Conservation (phyloP, 257 asterid genomes). For the Ehretia macrophylla region DNA sequence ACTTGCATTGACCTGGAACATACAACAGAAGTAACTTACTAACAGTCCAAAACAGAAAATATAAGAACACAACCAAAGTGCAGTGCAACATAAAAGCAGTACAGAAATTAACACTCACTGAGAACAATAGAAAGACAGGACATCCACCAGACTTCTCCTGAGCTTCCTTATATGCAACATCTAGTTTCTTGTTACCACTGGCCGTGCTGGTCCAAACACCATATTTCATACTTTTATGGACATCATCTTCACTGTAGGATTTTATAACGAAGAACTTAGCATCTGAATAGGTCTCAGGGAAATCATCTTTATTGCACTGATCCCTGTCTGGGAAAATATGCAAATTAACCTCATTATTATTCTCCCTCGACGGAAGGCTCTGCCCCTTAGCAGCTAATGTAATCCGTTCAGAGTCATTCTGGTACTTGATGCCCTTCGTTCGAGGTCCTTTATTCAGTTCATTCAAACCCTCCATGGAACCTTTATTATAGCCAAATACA, state of each 20-base stretch:
- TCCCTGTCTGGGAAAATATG: slow-evolving; percentile 40
- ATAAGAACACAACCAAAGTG: neutral
- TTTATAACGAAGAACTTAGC: slow-evolving; percentile 62
- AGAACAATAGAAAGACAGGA: slow-evolving; percentile 40
- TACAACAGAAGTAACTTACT: neutral
- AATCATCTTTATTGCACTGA: slow-evolving; percentile 50
- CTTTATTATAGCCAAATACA: slow-evolving; percentile 36
- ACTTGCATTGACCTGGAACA: slow-evolving; percentile 38
- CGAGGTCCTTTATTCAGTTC: slow-evolving; percentile 77
- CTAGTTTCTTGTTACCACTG: slow-evolving; percentile 46
- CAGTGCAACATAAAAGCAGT: neutral
- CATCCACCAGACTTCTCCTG: slow-evolving; percentile 34
- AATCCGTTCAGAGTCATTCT: slow-evolving; percentile 41
- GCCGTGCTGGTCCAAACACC: slow-evolving; percentile 53
- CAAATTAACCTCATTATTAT: slow-evolving; percentile 29
- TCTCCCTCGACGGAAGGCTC: slow-evolving; percentile 34
- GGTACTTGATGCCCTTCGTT: slow-evolving; percentile 42
- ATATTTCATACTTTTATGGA: slow-evolving; percentile 51
- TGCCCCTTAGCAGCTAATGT: slow-evolving; percentile 55
- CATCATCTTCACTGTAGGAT: slow-evolving; percentile 52
- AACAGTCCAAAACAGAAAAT: neutral
- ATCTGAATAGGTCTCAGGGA: slow-evolving; percentile 40
- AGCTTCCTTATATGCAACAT: slow-evolving; percentile 41
- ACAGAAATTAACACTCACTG: slow-evolving; percentile 25
- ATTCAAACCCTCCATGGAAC: slow-evolving; percentile 52